Base-by-base conservation (phyloP, 202 grass and related monocot genomes). In the Musa balbisiana region DNA sequence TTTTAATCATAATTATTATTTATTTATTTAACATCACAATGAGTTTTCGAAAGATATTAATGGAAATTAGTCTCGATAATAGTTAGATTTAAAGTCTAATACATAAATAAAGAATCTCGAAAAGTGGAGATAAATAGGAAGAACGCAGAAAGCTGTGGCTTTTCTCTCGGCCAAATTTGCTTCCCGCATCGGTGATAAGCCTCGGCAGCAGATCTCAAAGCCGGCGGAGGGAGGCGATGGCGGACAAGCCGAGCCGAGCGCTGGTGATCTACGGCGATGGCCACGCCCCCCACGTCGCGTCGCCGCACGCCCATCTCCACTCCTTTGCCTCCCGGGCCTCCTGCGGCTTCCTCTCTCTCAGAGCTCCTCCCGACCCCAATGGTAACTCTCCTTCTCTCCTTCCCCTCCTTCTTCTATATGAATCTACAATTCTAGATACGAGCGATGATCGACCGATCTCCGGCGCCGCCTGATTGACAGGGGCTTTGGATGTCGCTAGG, bases 191-290 rank as follows among this genome's bases (percentile, higher is more conserved):
- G 5, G 8, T 16, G 19, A 11, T 17, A 33, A 78, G 5, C 33
- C 33, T 43, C 19, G 21, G 1, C 62, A 2, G 1, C 49, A n/a
- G 15, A 51, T 70, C 67, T 70, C 67, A 51, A 9, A 11, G 5
- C 21, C 10, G 23, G 26, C 8, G 53, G 49, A 66, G 43, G 12
- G 71, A 54, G 43, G 55, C 49, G 51, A 98, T 98, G 94, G 94
- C 94, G 50, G 94, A 98, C 83, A 98, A 88, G 84, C 88, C 91
- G 81, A 98, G 94, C 84, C 86, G 94, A 43, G 87, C 84, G 52
- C 87, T 98, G 71, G 87, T 98, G 58, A 75, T 98, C 50, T 98
- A 94, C 82, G 91, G 86, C 77, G 91, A 88, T 50, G 95, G 88
- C 63, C 81, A 89, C 81, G 88, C 91, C 5, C 73, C 85, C 55